Evolutionary conservation across 441 rosid species (phyloP), one percentile per base, ranked within the genome.

Genomic region (Arabidopsis lyrata): DNA sequence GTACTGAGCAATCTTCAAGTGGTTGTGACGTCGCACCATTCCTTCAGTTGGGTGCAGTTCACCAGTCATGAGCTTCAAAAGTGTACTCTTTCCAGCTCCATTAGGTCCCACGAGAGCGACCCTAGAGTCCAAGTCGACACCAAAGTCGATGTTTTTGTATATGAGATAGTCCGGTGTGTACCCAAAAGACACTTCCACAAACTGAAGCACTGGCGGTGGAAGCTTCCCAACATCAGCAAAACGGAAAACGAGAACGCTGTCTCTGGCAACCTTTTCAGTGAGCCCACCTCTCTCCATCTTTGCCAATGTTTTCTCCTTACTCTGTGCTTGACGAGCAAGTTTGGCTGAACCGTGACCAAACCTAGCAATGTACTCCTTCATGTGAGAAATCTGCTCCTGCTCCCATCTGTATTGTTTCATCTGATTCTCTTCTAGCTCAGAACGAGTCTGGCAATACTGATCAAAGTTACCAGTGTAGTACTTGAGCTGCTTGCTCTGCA

Each of bases 261-360:
- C 98, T 63, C 82, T 88, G 0, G 29, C 83, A 4, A 92, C 99
- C 82, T 79, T 90, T 65, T 90, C 99, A 0, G 98, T 90, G 59
- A 95, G 97, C 22, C 99, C 98, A 66, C 98, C 99, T 15, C 98
- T 83, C 82, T 95, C 98, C 99, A 95, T 95, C 83, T 95, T 95
- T 12, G 99, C 99, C 32, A 95, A 82, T 1, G 99, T 95, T 75
- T 95, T 95, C 75, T 95, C 99, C 81, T 95, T 95, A 82, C 99
- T 95, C 86, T 92, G 99, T 3, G 98, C 98, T 61, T 95, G 99
- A 35, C 99, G 97, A 29, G 99, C 99, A 38, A 95, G 86, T 75
- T 95, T 95, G 27, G 99, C 99, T 38, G 99, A 92, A 49, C 99
- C 99, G 72, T 95, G 99, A 49, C 99, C 99, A 63, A 95, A 95